Conservation (phyloP, 805 yeast species). For the Ogataea trehaloabstinens region DNA sequence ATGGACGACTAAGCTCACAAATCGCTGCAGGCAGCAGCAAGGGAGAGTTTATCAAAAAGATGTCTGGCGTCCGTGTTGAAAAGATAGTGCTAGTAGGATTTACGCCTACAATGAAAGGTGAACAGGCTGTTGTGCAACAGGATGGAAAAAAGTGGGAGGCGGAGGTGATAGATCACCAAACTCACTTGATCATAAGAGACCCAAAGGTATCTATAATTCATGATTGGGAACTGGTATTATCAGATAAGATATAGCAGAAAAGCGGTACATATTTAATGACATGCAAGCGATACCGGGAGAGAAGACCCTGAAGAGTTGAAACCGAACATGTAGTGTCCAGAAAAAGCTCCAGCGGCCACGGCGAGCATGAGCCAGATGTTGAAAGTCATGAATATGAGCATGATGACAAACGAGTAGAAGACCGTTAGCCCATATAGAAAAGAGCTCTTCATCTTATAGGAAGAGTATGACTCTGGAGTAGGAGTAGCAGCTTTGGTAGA, state of each 20-base stretch:
- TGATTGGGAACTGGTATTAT: slow-evolving; percentile 41
- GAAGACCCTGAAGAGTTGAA: slow-evolving; percentile 10
- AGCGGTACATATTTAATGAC: slow-evolving; percentile 21
- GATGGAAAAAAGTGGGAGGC: slow-evolving; percentile 38
- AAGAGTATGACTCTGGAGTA: neutral
- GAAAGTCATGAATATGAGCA: slow-evolving; percentile 49
- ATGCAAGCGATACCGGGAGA: slow-evolving; percentile 20
- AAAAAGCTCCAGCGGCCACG: slow-evolving; percentile 39
- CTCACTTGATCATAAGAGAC: slow-evolving; percentile 39
- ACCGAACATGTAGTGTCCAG: slow-evolving; percentile 36
- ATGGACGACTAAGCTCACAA: slow-evolving; percentile 31
- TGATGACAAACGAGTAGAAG: slow-evolving; percentile 43
- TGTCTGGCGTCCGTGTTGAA: slow-evolving; percentile 47
- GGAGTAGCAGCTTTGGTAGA: slow-evolving; percentile 18
- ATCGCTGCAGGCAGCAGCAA: slow-evolving; percentile 24
- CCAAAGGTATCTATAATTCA: slow-evolving; percentile 47
- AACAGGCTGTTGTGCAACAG: slow-evolving; percentile 34
- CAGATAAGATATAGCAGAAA: neutral
- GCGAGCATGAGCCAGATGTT: slow-evolving; percentile 47
- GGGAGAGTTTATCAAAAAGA: slow-evolving; percentile 15
- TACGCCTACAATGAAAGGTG: slow-evolving; percentile 6
- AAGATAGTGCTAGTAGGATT: slow-evolving; percentile 50
- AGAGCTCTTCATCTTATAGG: slow-evolving; percentile 28
- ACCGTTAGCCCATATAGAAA: slow-evolving; percentile 39
- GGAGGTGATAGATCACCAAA: slow-evolving; percentile 18